These are phyloP conservation scores for Wallacemonas sp. DNA, from an alignment of 208 protist species.

Conservation along the genomic window DNA sequence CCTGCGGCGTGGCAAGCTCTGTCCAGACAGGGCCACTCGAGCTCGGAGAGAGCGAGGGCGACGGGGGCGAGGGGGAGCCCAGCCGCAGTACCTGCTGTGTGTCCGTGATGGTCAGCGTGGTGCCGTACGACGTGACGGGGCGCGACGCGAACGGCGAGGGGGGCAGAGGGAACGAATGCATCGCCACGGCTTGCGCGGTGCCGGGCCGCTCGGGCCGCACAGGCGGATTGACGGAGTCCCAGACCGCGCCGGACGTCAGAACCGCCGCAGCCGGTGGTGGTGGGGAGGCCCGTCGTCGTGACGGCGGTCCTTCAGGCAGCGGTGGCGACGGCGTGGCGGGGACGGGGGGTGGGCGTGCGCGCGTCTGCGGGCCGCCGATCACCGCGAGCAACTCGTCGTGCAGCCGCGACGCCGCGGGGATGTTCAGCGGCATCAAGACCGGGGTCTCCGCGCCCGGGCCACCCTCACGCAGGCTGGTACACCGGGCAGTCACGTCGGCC, in stretches of 20 bases:
- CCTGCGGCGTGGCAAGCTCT: too few relatives aligned
- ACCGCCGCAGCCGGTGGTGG: too few relatives aligned
- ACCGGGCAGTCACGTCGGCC: too few relatives aligned
- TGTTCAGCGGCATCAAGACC: too few relatives aligned
- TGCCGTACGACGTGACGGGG: background rate
- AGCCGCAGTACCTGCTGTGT: background rate
- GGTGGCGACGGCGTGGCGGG: too few relatives aligned
- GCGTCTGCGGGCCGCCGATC: background rate
- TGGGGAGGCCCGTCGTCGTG: too few relatives aligned
- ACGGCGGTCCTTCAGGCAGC: too few relatives aligned
- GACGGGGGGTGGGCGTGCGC: too few relatives aligned
- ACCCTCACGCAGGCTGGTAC: too few relatives aligned
- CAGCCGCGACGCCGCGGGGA: background rate
- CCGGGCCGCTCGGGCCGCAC: background rate
- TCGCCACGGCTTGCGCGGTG: background rate
- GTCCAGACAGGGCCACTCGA: too few relatives aligned
- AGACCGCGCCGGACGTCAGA: too few relatives aligned
- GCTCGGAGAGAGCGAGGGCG: background rate
- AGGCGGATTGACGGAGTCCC: background rate
- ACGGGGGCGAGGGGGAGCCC: conserved; percentile 1
- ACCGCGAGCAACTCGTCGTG: background rate
- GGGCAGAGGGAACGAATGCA: background rate
- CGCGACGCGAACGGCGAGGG: background rate
- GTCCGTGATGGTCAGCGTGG: background rate
- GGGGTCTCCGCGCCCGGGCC: too few relatives aligned